Base-by-base conservation (phyloP, 139 green algal genomes). In the Chlamydomonas incerta region DNA sequence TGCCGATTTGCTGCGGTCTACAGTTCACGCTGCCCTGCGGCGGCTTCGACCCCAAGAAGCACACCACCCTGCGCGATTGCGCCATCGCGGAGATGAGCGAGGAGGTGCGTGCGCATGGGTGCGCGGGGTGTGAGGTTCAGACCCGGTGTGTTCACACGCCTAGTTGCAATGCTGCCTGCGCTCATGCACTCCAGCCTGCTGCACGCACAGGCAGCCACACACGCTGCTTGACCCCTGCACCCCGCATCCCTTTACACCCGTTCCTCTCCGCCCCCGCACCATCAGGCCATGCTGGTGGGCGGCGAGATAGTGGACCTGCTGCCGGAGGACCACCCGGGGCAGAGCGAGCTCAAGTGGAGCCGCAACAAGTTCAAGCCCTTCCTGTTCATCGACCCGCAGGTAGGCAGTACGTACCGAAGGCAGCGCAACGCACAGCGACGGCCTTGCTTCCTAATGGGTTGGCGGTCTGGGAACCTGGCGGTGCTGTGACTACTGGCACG, bases 301-400 rank as follows among this genome's bases (percentile, higher is more conserved):
- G 96, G 96, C n/a, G 83, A 91, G 46, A 93, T 93, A 86, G n/a
- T 93, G 33, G 37, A 81, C 37, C 93, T 98, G 60, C 72, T 97
- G 28, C 84, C 89, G 4, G 79, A 87, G 0, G 89, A 83, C 0
- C 91, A 96, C 71, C 90, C 89, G 0, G 96, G 96, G 34, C 87
- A 97, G 72, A 70, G 92, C 29, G 96, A 98, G 80, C 91, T 95
- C 72, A 98, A 98, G 91, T 98, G 96, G 96, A 96, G 95, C 79
- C 69, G 68, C 37, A 98, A 98, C 79, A 88, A 91, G 13, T 97
- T 98, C 87, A 87, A 87, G 69, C 92, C 96, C 13, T 98, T 93
- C 77, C 86, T 98, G 14, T 92, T 94, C 69, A 91, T 98, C 5
- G 89, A 93, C 50, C 95, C 95, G 0, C 35, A 93, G 80, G 83